These are phyloP conservation scores for Fraxinus sp. DNA, from an alignment of 305 asterid species.

Conservation along the genomic window DNA sequence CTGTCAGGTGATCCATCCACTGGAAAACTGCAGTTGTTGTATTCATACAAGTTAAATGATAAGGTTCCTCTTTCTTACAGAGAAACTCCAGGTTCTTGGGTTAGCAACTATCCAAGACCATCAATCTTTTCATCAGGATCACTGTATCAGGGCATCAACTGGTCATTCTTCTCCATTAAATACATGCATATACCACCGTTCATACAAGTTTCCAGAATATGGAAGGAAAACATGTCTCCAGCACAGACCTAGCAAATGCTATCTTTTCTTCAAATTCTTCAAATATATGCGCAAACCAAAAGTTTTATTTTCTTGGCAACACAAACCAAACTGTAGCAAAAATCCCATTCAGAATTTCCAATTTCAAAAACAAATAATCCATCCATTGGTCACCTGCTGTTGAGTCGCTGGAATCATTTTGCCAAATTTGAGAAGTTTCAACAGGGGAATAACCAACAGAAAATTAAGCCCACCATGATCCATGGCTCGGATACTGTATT, in stretches of 20 bases:
- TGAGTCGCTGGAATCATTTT: not conserved
- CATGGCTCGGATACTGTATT: slow-evolving; percentile 16
- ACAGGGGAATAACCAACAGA: not conserved
- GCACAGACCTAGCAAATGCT: slow-evolving; percentile 12
- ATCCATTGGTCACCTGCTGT: not conserved
- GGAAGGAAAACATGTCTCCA: not conserved
- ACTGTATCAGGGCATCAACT: slow-evolving; percentile 8
- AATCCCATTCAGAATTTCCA: not conserved
- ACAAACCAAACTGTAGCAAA: not conserved
- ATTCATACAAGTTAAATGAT: slow-evolving; percentile 15
- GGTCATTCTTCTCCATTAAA: not conserved
- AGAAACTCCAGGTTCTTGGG: not conserved
- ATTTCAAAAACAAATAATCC: not conserved
- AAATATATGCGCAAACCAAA: not conserved
- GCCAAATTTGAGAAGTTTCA: not conserved
- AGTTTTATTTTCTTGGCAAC: not conserved
- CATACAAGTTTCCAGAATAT: not conserved
- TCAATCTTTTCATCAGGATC: slow-evolving; percentile 3
- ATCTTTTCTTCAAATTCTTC: not conserved
- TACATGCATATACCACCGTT: slow-evolving; percentile 2
- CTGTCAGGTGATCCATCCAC: slow-evolving; percentile 13
- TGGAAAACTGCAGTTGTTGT: slow-evolving; percentile 18
- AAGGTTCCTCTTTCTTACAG: slow-evolving; percentile 8
- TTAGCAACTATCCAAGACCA: not conserved
- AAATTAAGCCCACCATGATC: not conserved